phyloP scores from a whole-genome alignment of 371 early-diverging fungal species.

The Syncephalastrum racemosum region DNA sequence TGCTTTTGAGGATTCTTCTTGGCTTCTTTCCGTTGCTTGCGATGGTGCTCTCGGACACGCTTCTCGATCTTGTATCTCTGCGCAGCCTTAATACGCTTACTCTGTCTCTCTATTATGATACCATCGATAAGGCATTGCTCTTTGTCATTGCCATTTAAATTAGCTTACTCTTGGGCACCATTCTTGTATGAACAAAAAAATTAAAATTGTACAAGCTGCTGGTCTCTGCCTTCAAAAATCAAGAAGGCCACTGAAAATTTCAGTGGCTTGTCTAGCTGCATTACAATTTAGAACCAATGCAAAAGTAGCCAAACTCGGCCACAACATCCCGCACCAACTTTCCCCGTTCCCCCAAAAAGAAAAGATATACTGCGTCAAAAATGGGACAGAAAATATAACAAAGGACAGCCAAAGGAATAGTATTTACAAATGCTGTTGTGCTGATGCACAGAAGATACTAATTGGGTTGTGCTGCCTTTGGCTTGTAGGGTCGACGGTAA shows the following conservation, averaged over 20 bases:
- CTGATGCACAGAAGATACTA: slow-evolving; percentile 1
- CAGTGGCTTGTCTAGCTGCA: too few species aligned
- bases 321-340: too few species aligned
- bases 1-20: slow-evolving; percentile 63
- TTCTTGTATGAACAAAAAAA: background rate
- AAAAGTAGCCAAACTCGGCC: too few species aligned
- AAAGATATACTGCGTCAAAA: too few species aligned
- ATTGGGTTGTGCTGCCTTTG: slow-evolving; percentile 2
- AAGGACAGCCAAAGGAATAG: too few species aligned
- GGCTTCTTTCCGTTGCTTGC: slow-evolving; percentile 72
- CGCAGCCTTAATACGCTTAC: slow-evolving; percentile 71
- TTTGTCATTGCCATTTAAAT: background rate
- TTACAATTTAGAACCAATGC: too few species aligned
- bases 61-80: slow-evolving; percentile 77
- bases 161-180: slow-evolving; percentile 15
- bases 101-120: slow-evolving; percentile 27
- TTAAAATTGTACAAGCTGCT: too few species aligned
- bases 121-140: background rate
- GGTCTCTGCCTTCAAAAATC: too few species aligned
- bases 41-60: slow-evolving; percentile 72
- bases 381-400: too few species aligned
- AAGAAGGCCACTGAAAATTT: too few species aligned
- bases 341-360: too few species aligned
- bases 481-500: slow-evolving; percentile 3
- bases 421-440: slow-evolving; percentile 1